These are phyloP conservation scores for Stachybotrys chlorohalonatus DNA, from an alignment of 2,329 filamentous ascomycete species.

Conservation along the genomic window DNA sequence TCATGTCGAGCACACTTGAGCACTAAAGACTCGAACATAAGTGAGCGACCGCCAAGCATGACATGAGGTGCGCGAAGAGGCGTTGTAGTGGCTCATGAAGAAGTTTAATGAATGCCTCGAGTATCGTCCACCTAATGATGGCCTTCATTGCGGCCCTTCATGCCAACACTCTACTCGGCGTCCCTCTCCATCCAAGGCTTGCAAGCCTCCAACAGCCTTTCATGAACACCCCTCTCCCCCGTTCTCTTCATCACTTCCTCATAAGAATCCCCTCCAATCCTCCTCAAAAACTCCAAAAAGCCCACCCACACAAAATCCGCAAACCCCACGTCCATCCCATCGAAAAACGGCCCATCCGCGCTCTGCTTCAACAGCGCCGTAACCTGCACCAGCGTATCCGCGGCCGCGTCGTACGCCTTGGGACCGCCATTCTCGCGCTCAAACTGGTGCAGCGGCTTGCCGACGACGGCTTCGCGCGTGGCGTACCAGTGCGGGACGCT, in stretches of 20 bases:
- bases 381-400: constrained; percentile 22
- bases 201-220: constrained; percentile 27
- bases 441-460: constrained; percentile 37
- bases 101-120: no score
- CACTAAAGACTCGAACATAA: no score
- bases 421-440: constrained; percentile 39
- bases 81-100: no score
- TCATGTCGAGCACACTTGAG: background rate
- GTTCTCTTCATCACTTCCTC: constrained; percentile 24
- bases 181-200: constrained; percentile 31
- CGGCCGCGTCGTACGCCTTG: constrained; percentile 35
- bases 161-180: constrained; percentile 16
- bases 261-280: constrained; percentile 23
- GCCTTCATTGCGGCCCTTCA: background rate
- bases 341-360: constrained; percentile 49
- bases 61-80: no score
- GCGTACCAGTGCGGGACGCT: constrained; percentile 46
- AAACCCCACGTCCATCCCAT: constrained; percentile 46
- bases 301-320: constrained; percentile 49
- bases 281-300: constrained; percentile 31
- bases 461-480: constrained; percentile 38
- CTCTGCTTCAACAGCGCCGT: constrained; percentile 44
- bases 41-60: no score
- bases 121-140: no score
- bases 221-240: constrained; percentile 28